Evolutionary conservation across 1,284 basidiomycete genomes (phyloP), one percentile per base, ranked within the genome.

Genomic region (Ganoderma leucocontextum): DNA sequence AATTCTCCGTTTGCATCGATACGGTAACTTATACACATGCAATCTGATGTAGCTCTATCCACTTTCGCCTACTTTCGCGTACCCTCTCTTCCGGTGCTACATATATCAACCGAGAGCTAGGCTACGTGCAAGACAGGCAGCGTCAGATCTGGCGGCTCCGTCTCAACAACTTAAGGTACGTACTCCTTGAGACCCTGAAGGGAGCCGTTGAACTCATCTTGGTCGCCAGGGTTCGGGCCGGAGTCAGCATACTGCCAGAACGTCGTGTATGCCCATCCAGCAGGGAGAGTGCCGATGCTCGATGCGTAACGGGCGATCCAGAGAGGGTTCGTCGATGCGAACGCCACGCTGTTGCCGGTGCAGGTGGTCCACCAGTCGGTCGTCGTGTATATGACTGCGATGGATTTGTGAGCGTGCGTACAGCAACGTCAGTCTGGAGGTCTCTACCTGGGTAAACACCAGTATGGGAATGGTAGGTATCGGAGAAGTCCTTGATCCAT

Each of bases 341-440:
- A 90, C 36, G 80, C 76, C 25, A 81, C 79, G 67, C 82, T 86
- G 76, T 88, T 86, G 7, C 87, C 86, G 1, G 90, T 91, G 78
- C 91, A 92, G 22, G 83, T 83, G 36, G 73, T 86, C 90, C 90
- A 92, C 91, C 89, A 92, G 73, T 86, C 82, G 0, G 88, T 87
- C 0, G 85, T 89, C 38, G 86, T 87, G 74, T 91, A 92, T 63
- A 92, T 89, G 55, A 87, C 87, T 82, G 75, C 12, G 55, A 38
- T 12, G 29, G 25, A 35, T 19, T 12, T 10, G 35, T 58, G 55
- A 58, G n/a, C 6, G n/a, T 33, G 33, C 15, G 17, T 12, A 5
- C 19, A 19, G 36, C 2, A 4, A 8, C 10, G 9, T 58, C 55
- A 19, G 17, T 10, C 35, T 38, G 19, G 19, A 19, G 8, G 3